Evolutionary conservation across 2,329 filamentous ascomycete species (phyloP).

Genomic region (Botryosphaeria dothidea): DNA sequence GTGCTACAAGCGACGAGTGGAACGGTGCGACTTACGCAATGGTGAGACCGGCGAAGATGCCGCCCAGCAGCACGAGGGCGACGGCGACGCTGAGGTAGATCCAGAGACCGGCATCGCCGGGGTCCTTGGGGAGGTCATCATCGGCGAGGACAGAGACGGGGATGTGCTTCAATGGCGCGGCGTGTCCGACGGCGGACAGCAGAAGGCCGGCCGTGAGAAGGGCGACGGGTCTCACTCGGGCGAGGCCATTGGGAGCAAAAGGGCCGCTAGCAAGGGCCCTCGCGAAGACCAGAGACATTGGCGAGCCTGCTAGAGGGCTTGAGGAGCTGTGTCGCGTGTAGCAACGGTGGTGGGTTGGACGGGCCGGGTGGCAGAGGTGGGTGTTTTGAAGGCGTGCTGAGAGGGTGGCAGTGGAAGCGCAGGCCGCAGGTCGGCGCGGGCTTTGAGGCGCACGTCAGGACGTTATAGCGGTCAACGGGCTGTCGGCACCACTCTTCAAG

Average conservation of each 20-base stretch:
- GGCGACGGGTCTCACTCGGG: conserved; percentile 25
- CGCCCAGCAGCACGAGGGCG: conserved; percentile 80
- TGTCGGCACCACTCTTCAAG: background rate
- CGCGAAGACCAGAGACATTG: conserved; percentile 18
- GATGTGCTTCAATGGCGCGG: conserved; percentile 34
- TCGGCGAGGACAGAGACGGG: conserved; percentile 27
- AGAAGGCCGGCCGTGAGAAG: conserved; percentile 32
- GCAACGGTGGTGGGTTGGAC: background rate
- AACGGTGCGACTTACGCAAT: conserved; percentile 63
- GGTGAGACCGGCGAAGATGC: conserved; percentile 92
- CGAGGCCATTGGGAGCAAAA: conserved; percentile 29
- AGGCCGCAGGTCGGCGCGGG: background rate
- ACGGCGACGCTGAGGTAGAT: conserved; percentile 78
- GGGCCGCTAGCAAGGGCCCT: conserved; percentile 18
- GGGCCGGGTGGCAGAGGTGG: background rate
- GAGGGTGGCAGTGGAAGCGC: conserved; percentile 1
- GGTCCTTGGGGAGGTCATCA: conserved; percentile 34
- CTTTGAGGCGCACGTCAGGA: background rate
- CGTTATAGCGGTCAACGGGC: conserved; percentile 2
- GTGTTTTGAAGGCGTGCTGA: conserved; percentile 11
- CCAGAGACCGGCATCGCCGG: conserved; percentile 69
- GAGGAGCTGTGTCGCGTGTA: background rate
- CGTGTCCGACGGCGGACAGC: conserved; percentile 35
- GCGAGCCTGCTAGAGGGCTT: conserved; percentile 7
- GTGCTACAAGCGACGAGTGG: background rate